Conservation (phyloP, 2,329 filamentous ascomycete species). For the Cadophora sp. region DNA sequence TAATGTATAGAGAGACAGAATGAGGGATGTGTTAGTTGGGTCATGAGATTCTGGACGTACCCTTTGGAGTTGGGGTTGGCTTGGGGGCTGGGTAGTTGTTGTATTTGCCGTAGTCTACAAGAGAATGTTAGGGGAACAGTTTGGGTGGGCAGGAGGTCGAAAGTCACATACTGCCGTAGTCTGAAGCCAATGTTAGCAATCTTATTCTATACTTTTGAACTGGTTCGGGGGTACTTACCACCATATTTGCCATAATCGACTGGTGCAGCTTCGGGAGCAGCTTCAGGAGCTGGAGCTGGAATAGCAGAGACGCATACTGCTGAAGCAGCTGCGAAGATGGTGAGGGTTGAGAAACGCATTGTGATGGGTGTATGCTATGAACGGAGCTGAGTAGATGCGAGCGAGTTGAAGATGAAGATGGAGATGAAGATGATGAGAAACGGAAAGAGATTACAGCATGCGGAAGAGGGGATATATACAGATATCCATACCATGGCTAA, state of each 20-base stretch:
- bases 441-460: neutral
- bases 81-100: conserved; percentile 13
- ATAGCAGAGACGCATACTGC: conserved; percentile 28
- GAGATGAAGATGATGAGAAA: neutral
- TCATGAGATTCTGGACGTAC: neutral
- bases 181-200: neutral
- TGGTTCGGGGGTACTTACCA: conserved; percentile 5
- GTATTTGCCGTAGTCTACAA: conserved; percentile 27
- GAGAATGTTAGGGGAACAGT: neutral
- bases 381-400: neutral
- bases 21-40: neutral
- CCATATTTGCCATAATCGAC: conserved; percentile 30
- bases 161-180: conserved; percentile 19
- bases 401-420: neutral
- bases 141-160: no score
- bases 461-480: conserved; percentile 13
- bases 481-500: neutral
- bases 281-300: conserved; percentile 27
- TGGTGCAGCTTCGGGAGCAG: conserved; percentile 12
- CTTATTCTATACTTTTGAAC: neutral
- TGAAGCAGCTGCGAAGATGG: conserved; percentile 32
- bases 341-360: conserved; percentile 21
- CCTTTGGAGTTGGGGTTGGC: neutral
- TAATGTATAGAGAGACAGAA: neutral
- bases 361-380: neutral